A percentile compares a stretch with the other conserved stretches of the same genome.
Conservation (phyloP, 768 basidiomycete genomes). For the Scleroderma bovista region DNA sequence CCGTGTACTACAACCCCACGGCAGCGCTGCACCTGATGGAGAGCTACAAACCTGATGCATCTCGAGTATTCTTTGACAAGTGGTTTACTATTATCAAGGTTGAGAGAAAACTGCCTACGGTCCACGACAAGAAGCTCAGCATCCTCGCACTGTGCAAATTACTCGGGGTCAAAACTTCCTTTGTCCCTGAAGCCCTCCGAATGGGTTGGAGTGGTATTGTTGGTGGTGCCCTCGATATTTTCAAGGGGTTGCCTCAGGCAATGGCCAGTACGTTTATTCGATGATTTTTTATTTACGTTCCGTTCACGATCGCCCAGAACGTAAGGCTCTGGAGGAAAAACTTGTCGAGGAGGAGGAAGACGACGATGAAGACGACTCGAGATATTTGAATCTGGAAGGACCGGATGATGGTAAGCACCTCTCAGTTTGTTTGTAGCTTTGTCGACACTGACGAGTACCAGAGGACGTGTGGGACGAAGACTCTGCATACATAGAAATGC, state of each 20-base stretch:
- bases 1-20: conserved; percentile 77
- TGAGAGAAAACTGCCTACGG: conserved; percentile 60
- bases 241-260: conserved; percentile 75
- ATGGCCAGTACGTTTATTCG: conserved; percentile 51
- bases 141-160: conserved; percentile 72
- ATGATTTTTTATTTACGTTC: neutral
- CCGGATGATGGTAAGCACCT: conserved; percentile 49
- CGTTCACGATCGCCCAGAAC: conserved; percentile 32
- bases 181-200: conserved; percentile 53
- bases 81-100: conserved; percentile 76
- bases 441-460: conserved; percentile 16
- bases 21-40: conserved; percentile 77
- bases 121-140: conserved; percentile 86
- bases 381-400: conserved; percentile 56
- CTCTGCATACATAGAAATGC: conserved; percentile 81
- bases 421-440: neutral
- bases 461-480: conserved; percentile 92
- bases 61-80: conserved; percentile 73
- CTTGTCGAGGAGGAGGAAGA: conserved; percentile 38
- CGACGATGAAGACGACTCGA: conserved; percentile 45
- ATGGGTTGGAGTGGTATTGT: conserved; percentile 77
- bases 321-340: conserved; percentile 55
- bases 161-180: conserved; percentile 58
- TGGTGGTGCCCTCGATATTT: conserved; percentile 61
- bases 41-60: conserved; percentile 46